A percentile compares a stretch with the other conserved stretches of the same genome.
Evolutionary conservation across 306 rosid species (phyloP).

Genomic region (Cicer arietinum): DNA sequence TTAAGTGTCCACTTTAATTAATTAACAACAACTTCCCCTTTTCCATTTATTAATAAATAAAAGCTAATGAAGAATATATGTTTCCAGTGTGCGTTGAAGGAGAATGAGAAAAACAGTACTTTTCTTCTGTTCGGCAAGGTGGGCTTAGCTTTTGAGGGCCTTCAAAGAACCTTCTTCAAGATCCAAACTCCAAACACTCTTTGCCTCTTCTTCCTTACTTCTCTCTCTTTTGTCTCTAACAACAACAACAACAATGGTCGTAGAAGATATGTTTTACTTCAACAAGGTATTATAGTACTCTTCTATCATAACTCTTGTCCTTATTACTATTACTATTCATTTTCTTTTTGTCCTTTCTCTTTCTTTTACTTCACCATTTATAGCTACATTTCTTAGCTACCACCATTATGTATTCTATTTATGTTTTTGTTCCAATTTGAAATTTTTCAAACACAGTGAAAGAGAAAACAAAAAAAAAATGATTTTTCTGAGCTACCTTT

Average conservation of each 20-base stretch:
- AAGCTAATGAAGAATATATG: no score
- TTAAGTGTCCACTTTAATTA: no score
- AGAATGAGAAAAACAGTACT: not conserved
- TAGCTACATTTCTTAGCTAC: no score
- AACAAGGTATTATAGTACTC: slow-evolving; percentile 8
- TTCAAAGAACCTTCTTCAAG: not conserved
- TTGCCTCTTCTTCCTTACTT: not conserved
- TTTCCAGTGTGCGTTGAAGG: not conserved
- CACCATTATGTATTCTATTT: not conserved
- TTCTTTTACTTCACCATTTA: not conserved
- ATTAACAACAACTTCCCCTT: no score
- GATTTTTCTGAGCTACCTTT: slow-evolving; percentile 40
- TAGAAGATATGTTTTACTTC: slow-evolving; percentile 14
- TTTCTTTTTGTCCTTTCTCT: not conserved
- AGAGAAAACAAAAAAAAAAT: not conserved
- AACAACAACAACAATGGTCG: slow-evolving; percentile 12
- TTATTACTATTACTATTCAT: not conserved
- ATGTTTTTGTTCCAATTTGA: not conserved
- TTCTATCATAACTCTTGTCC: not conserved
- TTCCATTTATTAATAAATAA: no score
- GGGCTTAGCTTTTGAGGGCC: not conserved
- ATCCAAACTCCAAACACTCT: not conserved
- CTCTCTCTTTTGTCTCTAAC: not conserved
- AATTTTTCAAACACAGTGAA: slow-evolving; percentile 2
- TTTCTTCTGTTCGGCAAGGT: not conserved